Conservation (phyloP, 441 rosid species). For the Erodium chrysanthum region DNA sequence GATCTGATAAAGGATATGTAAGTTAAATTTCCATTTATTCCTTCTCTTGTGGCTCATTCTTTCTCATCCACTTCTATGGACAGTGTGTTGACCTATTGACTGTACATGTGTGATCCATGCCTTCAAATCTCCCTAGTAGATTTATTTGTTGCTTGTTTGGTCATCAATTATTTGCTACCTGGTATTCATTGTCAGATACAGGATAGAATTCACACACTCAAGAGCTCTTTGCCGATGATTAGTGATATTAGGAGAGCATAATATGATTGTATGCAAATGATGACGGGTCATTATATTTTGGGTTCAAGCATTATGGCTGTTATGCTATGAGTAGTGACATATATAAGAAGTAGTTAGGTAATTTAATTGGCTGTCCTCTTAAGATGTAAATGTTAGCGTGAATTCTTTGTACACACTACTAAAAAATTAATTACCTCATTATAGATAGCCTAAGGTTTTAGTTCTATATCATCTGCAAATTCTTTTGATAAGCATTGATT, state of each 20-base stretch:
- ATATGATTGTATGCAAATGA: not conserved
- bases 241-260: not conserved
- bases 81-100: not conserved
- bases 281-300: not conserved
- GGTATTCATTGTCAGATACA: not conserved
- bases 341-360: not conserved
- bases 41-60: constrained; percentile 9
- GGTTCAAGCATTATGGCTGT: not conserved
- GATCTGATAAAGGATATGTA: constrained; percentile 87
- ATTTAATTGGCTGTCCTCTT: not conserved
- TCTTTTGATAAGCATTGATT: not conserved
- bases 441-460: not conserved
- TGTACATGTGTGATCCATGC: not conserved
- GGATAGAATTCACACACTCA: not conserved
- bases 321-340: not conserved
- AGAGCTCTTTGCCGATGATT: not conserved
- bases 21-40: constrained; percentile 20
- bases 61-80: not conserved
- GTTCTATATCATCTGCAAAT: not conserved
- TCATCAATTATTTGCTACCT: not conserved
- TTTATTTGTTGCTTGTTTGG: not conserved
- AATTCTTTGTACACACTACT: not conserved
- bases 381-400: not conserved
- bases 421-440: not conserved
- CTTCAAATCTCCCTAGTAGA: not conserved